Percentiles rank a stretch among this genome's conserved stretches.
Evolutionary conservation across 148 eudicot species (phyloP).

Genomic region (Camellia granthamiana): DNA sequence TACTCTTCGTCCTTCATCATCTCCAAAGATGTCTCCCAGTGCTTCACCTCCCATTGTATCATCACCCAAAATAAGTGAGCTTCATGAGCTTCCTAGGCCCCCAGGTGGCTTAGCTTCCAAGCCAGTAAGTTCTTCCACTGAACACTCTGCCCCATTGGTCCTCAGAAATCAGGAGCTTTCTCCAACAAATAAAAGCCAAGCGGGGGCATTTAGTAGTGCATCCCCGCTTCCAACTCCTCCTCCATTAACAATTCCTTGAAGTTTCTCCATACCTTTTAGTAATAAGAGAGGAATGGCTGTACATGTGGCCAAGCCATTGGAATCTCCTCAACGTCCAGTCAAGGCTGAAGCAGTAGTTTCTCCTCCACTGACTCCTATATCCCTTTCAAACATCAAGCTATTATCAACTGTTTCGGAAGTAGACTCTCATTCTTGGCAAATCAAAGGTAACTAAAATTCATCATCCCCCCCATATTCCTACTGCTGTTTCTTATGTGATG

Average conservation of each 20-base stretch:
- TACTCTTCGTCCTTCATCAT: slow-evolving; percentile 36
- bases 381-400: slow-evolving; percentile 40
- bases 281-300: slow-evolving; percentile 53
- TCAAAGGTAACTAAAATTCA: slow-evolving; percentile 32
- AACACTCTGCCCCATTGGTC: slow-evolving; percentile 59
- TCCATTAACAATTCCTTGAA: slow-evolving; percentile 64
- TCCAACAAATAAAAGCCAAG: slow-evolving; percentile 41
- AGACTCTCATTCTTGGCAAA: slow-evolving; percentile 27
- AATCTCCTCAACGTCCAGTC: slow-evolving; percentile 39
- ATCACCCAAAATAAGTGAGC: slow-evolving; percentile 90
- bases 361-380: slow-evolving; percentile 77
- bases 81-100: slow-evolving; percentile 97
- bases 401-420: slow-evolving; percentile 28
- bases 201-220: slow-evolving; percentile 39
- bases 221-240: slow-evolving; percentile 86
- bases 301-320: slow-evolving; percentile 40
- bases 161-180: slow-evolving; percentile 52
- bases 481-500: background rate
- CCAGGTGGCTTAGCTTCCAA: slow-evolving; percentile 53
- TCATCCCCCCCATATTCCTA: background rate
- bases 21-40: slow-evolving; percentile 36
- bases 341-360: slow-evolving; percentile 48
- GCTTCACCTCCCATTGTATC: slow-evolving; percentile 55
- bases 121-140: slow-evolving; percentile 42
- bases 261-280: slow-evolving; percentile 83